These are phyloP conservation scores for Cyamopsis tetragonoloba DNA, from an alignment of 306 rosid species.

Conservation along the genomic window DNA sequence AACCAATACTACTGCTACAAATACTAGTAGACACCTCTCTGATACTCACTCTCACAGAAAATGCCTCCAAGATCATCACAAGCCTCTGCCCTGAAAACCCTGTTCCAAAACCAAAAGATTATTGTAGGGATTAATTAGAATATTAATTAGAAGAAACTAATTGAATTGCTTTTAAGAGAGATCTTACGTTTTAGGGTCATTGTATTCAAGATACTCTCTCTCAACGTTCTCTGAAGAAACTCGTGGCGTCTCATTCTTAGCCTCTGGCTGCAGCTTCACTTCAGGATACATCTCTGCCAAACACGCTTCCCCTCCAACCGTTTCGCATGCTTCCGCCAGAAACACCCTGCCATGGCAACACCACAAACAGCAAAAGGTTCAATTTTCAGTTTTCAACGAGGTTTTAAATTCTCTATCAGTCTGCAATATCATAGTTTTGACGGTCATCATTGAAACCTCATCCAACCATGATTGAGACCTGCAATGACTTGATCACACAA, in stretches of 20 bases:
- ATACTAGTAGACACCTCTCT: conserved; percentile 53
- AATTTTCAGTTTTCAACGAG: too few species aligned
- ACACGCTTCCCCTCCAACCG: conserved; percentile 71
- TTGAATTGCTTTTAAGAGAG: neutral
- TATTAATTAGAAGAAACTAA: too few species aligned
- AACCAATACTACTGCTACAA: neutral
- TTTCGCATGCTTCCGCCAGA: conserved; percentile 79
- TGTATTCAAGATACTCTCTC: conserved; percentile 62
- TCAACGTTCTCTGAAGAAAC: conserved; percentile 42
- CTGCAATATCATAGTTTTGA: too few species aligned
- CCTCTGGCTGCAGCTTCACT: conserved; percentile 42
- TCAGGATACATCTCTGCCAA: conserved; percentile 52
- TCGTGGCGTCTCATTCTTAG: neutral
- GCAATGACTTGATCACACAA: too few species aligned
- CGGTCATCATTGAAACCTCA: too few species aligned
- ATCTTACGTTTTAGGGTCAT: conserved; percentile 53
- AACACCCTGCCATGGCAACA: conserved; percentile 42
- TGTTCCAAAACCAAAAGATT: too few species aligned
- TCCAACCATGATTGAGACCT: too few species aligned
- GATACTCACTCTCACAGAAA: conserved; percentile 75
- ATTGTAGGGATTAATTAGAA: too few species aligned
- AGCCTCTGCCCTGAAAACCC: conserved; percentile 82
- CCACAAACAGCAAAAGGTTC: too few species aligned
- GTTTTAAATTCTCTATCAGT: too few species aligned
- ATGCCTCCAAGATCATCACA: conserved; percentile 97